Evolutionary conservation across 768 basidiomycete genomes (phyloP).

Genomic region (Dacryopinax spathularia): DNA sequence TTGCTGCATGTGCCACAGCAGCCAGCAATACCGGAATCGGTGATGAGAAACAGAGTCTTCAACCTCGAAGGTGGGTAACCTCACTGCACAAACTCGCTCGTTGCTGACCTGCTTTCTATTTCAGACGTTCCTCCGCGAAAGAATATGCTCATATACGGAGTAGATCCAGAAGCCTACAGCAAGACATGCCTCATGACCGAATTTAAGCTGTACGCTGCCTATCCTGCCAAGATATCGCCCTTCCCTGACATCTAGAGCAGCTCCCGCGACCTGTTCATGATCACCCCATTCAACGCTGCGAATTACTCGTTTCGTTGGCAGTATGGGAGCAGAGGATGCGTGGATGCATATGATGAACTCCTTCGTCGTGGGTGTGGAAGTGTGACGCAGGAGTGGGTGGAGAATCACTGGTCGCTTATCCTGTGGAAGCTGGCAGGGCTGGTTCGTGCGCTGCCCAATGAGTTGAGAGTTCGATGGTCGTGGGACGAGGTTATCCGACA

Average conservation of each 20-base stretch:
- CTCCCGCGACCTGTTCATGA: too few species aligned
- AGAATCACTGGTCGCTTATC: constrained; percentile 81
- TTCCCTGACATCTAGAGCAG: too few species aligned
- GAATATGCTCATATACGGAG: too few species aligned
- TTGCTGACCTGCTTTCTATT: not conserved
- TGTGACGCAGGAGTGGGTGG: constrained; percentile 67
- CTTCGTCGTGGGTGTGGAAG: constrained; percentile 45
- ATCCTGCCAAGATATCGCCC: too few species aligned
- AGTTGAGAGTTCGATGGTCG: constrained; percentile 52
- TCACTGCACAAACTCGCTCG: not conserved
- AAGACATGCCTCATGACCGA: too few species aligned
- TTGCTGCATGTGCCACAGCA: not conserved
- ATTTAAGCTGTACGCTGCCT: too few species aligned
- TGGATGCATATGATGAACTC: constrained; percentile 38
- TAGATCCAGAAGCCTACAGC: too few species aligned
- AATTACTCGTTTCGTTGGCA: too few species aligned
- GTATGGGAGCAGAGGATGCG: not conserved
- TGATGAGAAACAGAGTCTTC: not conserved
- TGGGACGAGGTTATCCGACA: constrained; percentile 73
- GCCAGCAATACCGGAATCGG: not conserved
- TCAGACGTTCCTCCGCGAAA: not conserved
- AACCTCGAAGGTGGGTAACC: not conserved
- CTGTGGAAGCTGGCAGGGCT: constrained; percentile 92
- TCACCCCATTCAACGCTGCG: too few species aligned
- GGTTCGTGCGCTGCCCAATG: constrained; percentile 55